Base-by-base conservation (phyloP, 2,329 filamentous ascomycete genomes). In the Aspergillus fijiensis region DNA sequence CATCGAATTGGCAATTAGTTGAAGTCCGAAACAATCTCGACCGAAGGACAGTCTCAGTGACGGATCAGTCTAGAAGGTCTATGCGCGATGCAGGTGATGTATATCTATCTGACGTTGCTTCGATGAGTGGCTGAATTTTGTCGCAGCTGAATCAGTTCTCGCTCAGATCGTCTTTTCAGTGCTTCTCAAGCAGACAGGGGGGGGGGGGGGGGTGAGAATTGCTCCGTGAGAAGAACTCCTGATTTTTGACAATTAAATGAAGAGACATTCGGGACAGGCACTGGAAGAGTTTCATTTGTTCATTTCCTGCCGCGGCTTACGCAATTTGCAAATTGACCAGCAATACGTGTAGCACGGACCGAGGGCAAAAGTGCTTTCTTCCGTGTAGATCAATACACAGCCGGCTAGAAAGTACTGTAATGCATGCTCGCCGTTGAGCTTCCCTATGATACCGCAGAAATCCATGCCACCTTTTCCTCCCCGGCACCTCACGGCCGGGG, bases 21-120 rank as follows among this genome's bases (percentile, higher is more conserved):
- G 39, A 49, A 54, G 31, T 58, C 53, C 58, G 61, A 42, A 42
- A 63, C 59, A 54, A 57, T 58, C 51, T 45, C 58, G 51, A 35
- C 53, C 35, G 35, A 48, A 23, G 42, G 45, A 64, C 54, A 59
- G 14, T 42, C 16, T 42, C 16, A 62, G 57, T 60, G 62, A 54
- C 19, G 31, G 42, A 53, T 31, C 42, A 61, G 60, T 60, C 52
- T 58, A 50, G 53, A 53, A 57, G 21, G 51, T 60, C 55, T 49
- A 51, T 58, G 55, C 57, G 45, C 55, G 35, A 49, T 58, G 55
- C 57, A 49, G 50, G 35, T 42, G 39, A 45, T 59, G 27, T 59
- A 45, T 51, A 49, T 48, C 25, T 49, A 49, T 48, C 25, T 49
- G 51, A 29, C 16, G 42, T 25, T 57, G 51, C 58, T 54, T 55